A percentile compares a stretch with the other conserved stretches of the same genome.
Conservation (phyloP, 2,329 filamentous ascomycete genomes). For the Penicillium sp. region DNA sequence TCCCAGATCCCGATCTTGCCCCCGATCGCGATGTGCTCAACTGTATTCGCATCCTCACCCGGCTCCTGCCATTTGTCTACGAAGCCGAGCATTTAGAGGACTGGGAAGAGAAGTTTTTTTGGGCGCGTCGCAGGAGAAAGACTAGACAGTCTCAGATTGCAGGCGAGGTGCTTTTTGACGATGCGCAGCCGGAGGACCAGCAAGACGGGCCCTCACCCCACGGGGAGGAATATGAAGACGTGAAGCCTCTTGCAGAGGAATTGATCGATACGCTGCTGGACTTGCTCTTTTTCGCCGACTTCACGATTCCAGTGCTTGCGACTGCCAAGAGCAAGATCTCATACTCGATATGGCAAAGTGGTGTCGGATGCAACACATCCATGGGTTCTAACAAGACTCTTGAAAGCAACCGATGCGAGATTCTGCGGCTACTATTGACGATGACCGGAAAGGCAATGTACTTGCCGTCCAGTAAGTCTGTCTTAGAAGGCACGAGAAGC, state of each 20-base stretch:
- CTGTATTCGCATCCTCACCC: conserved; percentile 86
- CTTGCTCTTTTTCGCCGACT: conserved; percentile 85
- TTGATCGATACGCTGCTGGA: conserved; percentile 87
- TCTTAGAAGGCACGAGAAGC: not conserved
- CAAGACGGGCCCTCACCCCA: conserved; percentile 45
- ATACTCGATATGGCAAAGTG: conserved; percentile 97
- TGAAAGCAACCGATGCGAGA: conserved; percentile 89
- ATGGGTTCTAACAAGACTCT: conserved; percentile 87
- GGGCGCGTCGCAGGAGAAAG: conserved; percentile 71
- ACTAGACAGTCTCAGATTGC: conserved; percentile 66
- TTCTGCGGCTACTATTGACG: conserved; percentile 80
- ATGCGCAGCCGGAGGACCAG: conserved; percentile 58
- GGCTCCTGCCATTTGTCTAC: conserved; percentile 86
- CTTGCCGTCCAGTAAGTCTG: conserved; percentile 66
- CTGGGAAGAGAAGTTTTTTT: conserved; percentile 96
- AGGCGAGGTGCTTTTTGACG: conserved; percentile 82
- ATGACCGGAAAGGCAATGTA: conserved; percentile 93
- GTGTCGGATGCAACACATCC: conserved; percentile 89
- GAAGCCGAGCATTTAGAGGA: conserved; percentile 77
- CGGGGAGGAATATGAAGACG: conserved; percentile 71
- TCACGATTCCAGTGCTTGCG: conserved; percentile 75
- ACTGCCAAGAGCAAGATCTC: conserved; percentile 76
- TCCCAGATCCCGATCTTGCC: conserved; percentile 81
- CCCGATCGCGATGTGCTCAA: conserved; percentile 87
- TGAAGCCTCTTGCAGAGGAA: conserved; percentile 86